These are phyloP conservation scores for Teratosphaeria pseudoeucalypti DNA, from an alignment of 2,329 filamentous ascomycete genomes.

Conservation along the genomic window DNA sequence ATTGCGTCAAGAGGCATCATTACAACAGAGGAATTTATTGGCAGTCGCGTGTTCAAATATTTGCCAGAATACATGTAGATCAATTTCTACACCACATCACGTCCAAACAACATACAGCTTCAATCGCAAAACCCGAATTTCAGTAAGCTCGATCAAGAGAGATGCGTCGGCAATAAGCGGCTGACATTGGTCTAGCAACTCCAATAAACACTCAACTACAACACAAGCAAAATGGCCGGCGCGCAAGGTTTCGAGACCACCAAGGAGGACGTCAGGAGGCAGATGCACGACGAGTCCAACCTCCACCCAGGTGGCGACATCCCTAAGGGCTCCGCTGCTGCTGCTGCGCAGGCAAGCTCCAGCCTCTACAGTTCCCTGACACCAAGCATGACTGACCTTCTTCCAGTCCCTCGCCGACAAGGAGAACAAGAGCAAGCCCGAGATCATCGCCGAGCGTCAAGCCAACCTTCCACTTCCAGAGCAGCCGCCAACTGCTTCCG, in stretches of 20 bases:
- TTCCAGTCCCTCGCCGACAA: constrained; percentile 19
- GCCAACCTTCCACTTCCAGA: constrained; percentile 71
- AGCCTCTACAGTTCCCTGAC: background rate
- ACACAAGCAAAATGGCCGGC: constrained; percentile 1
- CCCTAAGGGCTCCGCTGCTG: constrained; percentile 1
- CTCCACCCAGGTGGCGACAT: constrained; percentile 1
- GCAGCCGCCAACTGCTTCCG: constrained; percentile 62
- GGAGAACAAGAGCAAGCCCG: constrained; percentile 40
- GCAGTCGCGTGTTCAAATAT: background rate
- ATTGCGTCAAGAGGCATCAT: background rate
- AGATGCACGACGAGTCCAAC: constrained; percentile 3
- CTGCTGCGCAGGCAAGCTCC: constrained; percentile 2
- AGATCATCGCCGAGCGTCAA: constrained; percentile 57
- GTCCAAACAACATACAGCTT: background rate
- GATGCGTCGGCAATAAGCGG: background rate
- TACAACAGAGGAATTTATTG: background rate
- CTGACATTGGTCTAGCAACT: background rate
- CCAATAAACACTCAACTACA: background rate
- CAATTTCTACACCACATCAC: background rate
- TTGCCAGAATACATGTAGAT: background rate
- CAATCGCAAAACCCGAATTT: background rate
- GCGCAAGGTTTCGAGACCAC: constrained; percentile 2
- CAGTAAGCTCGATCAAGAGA: background rate
- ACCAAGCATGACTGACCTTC: background rate
- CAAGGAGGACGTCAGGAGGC: constrained; percentile 4